Percentiles rank a stretch among this genome's conserved stretches.
Evolutionary conservation across 345 rosid species (phyloP).

Genomic region (Bruguiera gymnorhiza): DNA sequence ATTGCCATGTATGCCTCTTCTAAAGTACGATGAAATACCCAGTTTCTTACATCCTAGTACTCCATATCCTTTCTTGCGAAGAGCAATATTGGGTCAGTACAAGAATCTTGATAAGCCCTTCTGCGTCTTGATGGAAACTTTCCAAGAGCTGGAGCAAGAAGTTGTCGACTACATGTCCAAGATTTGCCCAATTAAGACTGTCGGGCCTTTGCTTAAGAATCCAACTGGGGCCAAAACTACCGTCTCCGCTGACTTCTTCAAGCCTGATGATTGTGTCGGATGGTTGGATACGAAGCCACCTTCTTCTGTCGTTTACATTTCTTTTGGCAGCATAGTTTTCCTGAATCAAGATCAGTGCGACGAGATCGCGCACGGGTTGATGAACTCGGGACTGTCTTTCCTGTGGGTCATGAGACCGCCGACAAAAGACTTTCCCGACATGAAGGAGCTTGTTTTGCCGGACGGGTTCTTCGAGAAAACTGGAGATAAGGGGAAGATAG

Average conservation of each 20-base stretch:
- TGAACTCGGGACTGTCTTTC: slow-evolving; percentile 54
- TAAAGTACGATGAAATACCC: slow-evolving; percentile 77
- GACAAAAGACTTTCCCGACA: slow-evolving; percentile 11
- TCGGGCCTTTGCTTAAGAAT: slow-evolving; percentile 59
- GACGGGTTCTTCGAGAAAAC: slow-evolving; percentile 53
- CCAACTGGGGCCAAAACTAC: slow-evolving; percentile 35
- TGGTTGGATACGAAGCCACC: slow-evolving; percentile 70
- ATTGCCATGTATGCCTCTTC: slow-evolving; percentile 62
- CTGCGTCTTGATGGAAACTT: slow-evolving; percentile 67
- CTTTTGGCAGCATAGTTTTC: slow-evolving; percentile 64
- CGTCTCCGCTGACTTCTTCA: slow-evolving; percentile 44
- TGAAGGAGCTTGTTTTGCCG: slow-evolving; percentile 47
- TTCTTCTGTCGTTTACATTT: slow-evolving; percentile 74
- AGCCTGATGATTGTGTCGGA: slow-evolving; percentile 57
- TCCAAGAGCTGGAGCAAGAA: slow-evolving; percentile 66
- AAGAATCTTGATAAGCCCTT: slow-evolving; percentile 59
- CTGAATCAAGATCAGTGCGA: slow-evolving; percentile 64
- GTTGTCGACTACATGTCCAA: slow-evolving; percentile 59
- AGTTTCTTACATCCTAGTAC: slow-evolving; percentile 63
- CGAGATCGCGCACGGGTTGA: slow-evolving; percentile 65
- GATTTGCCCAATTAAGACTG: slow-evolving; percentile 43
- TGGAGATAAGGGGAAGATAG: slow-evolving; percentile 53
- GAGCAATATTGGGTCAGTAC: slow-evolving; percentile 57
- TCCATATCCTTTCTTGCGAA: slow-evolving; percentile 40
- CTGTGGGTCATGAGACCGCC: slow-evolving; percentile 67